Percentiles rank a stretch among this genome's conserved stretches.
These are phyloP conservation scores for Alternaria viburni DNA, from an alignment of 2,329 filamentous ascomycete genomes.

Conservation along the genomic window DNA sequence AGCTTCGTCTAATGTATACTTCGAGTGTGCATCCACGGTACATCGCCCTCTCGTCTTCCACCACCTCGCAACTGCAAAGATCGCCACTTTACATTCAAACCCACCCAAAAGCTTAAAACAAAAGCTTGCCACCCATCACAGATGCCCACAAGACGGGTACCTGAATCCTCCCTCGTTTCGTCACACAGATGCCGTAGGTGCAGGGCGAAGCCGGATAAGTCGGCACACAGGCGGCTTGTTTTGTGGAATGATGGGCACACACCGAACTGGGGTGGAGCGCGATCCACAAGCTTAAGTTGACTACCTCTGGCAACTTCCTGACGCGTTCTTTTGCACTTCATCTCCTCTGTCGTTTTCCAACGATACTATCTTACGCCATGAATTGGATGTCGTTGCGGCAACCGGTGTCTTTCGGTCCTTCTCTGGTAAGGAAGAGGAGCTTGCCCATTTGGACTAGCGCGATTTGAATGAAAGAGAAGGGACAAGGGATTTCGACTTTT, in stretches of 20 bases:
- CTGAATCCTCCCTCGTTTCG: not conserved
- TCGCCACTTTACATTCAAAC: not conserved
- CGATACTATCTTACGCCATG: too few relatives aligned
- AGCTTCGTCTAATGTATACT: not conserved
- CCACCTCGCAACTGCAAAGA: not conserved
- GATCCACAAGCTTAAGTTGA: not conserved
- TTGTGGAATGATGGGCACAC: not conserved
- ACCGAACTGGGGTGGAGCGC: not conserved
- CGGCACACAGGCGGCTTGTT: not conserved
- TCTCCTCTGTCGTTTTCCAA: not conserved
- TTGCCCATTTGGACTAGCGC: not conserved
- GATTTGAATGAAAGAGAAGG: not conserved
- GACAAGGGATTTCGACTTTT: not conserved
- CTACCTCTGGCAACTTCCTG: not conserved
- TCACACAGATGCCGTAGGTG: not conserved
- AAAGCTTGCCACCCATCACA: not conserved
- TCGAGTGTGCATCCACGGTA: not conserved
- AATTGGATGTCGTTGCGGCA: not conserved
- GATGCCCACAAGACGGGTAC: not conserved
- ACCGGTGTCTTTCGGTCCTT: not conserved
- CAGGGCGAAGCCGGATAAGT: not conserved
- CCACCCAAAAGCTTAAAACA: not conserved
- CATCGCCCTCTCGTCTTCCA: not conserved
- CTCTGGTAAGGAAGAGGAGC: not conserved
- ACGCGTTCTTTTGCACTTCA: not conserved